Percentiles rank a stretch among this genome's conserved stretches.
Evolutionary conservation across 768 basidiomycete species (phyloP).

Genomic region (Rhodosporidiobolus odoratus): DNA sequence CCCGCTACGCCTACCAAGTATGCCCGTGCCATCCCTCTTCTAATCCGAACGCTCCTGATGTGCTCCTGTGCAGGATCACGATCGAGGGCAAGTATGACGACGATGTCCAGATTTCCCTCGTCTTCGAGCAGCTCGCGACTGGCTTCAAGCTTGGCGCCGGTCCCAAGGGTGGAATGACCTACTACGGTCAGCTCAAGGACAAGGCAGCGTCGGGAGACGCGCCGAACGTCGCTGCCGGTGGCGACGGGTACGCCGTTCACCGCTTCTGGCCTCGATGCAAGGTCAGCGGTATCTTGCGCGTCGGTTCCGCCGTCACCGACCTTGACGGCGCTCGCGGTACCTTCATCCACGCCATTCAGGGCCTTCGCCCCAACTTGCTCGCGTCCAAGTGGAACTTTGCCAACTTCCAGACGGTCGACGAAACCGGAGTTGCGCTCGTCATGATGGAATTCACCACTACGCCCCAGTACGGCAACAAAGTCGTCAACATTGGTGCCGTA

Average conservation of each 20-base stretch:
- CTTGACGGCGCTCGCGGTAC: constrained; percentile 56
- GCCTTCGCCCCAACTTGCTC: constrained; percentile 91
- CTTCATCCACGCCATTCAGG: constrained; percentile 94
- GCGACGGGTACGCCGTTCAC: constrained; percentile 46
- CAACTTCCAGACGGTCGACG: constrained; percentile 70
- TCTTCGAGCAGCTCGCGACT: constrained; percentile 62
- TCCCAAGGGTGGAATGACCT: constrained; percentile 78
- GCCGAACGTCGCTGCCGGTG: constrained; percentile 37
- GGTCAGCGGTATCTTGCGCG: constrained; percentile 38
- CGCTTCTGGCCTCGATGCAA: constrained; percentile 44
- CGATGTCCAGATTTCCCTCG: constrained; percentile 74
- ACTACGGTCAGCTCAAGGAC: constrained; percentile 58
- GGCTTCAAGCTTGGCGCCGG: constrained; percentile 91
- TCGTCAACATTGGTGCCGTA: constrained; percentile 75
- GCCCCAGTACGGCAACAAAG: constrained; percentile 66
- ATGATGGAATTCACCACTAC: constrained; percentile 95
- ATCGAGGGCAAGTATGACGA: constrained; percentile 72
- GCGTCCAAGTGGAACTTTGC: constrained; percentile 94
- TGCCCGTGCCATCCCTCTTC: constrained; percentile 3
- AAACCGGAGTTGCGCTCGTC: constrained; percentile 70
- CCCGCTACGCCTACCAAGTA: constrained; percentile 68
- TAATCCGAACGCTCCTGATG: too few species aligned
- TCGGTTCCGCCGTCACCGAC: constrained; percentile 40
- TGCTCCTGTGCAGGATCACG: constrained; percentile 38
- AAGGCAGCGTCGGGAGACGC: constrained; percentile 2